phyloP scores from a whole-genome alignment of 2,329 filamentous ascomycete species.

The Mollisia scopiformis region DNA sequence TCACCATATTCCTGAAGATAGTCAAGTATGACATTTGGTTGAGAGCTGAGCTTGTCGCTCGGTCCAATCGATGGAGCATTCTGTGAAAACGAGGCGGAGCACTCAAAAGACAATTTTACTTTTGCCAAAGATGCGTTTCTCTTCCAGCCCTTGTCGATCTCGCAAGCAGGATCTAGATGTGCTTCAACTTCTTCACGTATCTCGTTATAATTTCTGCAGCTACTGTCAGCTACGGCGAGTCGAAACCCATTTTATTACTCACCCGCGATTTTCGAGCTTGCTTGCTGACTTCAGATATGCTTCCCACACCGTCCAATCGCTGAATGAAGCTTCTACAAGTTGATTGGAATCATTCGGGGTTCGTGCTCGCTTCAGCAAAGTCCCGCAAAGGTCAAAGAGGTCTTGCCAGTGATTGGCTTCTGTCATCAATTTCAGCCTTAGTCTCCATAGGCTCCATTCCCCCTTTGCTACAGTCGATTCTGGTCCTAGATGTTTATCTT shows the following conservation, averaged over 20 bases:
- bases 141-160: constrained; percentile 38
- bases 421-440: constrained; percentile 32
- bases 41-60: background rate
- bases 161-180: constrained; percentile 33
- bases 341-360: constrained; percentile 31
- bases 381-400: constrained; percentile 29
- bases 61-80: background rate
- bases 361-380: constrained; percentile 33
- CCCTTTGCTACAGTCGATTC: constrained; percentile 37
- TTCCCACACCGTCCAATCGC: constrained; percentile 39
- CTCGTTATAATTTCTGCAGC: constrained; percentile 18
- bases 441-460: constrained; percentile 38
- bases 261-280: constrained; percentile 28
- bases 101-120: constrained; percentile 30
- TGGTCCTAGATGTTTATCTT: constrained; percentile 35
- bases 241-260: constrained; percentile 12
- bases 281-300: constrained; percentile 33
- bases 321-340: constrained; percentile 32
- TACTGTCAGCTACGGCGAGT: background rate
- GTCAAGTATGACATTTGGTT: constrained; percentile 26
- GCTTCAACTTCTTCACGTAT: constrained; percentile 33
- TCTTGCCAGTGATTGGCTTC: constrained; percentile 32
- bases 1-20: constrained; percentile 35
- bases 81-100: background rate
- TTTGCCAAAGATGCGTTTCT: constrained; percentile 38